phyloP scores from a whole-genome alignment of 257 asterid genomes.

The Cynanchum wilfordii region DNA sequence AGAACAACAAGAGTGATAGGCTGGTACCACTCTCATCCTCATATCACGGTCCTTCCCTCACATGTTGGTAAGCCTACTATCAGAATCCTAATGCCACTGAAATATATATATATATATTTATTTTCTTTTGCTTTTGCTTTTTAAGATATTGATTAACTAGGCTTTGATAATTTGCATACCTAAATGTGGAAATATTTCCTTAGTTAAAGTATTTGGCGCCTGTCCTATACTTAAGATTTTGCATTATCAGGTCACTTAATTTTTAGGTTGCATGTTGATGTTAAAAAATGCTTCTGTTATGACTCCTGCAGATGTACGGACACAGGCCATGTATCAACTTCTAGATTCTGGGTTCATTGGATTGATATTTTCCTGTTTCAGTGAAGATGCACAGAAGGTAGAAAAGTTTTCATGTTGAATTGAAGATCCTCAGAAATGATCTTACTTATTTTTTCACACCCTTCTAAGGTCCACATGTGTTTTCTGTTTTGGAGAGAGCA shows the following conservation, averaged over 20 bases:
- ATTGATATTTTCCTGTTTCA: slow-evolving; percentile 93
- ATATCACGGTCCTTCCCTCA: slow-evolving; percentile 96
- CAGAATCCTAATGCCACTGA: slow-evolving; percentile 75
- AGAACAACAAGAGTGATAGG: slow-evolving; percentile 95
- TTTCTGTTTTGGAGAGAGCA: slow-evolving; percentile 19
- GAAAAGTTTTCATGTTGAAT: slow-evolving; percentile 11
- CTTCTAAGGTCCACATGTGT: slow-evolving; percentile 81
- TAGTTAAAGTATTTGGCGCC: background rate
- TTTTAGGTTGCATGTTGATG: background rate
- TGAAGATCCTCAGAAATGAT: background rate
- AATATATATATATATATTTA: background rate
- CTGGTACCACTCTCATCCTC: slow-evolving; percentile 99
- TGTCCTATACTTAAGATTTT: background rate
- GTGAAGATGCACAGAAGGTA: slow-evolving; percentile 98
- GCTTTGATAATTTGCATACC: background rate
- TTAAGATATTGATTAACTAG: background rate
- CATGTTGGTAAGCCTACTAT: slow-evolving; percentile 91
- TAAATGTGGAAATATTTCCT: background rate
- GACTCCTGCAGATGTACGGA: slow-evolving; percentile 74
- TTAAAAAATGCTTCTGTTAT: slow-evolving; percentile 12
- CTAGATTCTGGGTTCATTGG: slow-evolving; percentile 98
- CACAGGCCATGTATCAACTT: slow-evolving; percentile 98
- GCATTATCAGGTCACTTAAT: background rate
- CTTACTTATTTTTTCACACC: slow-evolving; percentile 56
- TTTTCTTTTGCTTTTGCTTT: background rate